Evolutionary conservation across 2,329 filamentous ascomycete genomes (phyloP).

Genomic region (Alternaria incomplexa): DNA sequence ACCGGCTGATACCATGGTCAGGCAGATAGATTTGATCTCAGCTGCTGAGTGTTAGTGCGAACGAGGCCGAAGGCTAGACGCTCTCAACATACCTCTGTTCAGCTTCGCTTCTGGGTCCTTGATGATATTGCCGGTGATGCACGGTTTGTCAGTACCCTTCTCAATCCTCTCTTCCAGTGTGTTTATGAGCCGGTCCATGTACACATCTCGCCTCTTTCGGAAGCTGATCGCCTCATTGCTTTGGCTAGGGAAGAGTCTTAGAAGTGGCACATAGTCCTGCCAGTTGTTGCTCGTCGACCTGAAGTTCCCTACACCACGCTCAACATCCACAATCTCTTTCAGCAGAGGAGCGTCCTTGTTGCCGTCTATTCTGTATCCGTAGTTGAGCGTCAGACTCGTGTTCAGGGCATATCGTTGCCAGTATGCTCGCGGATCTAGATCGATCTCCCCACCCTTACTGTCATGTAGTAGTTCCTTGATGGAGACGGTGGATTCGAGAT

Average conservation of each 20-base stretch:
- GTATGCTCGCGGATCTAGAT: slow-evolving; percentile 75
- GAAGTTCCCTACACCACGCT: slow-evolving; percentile 77
- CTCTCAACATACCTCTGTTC: slow-evolving; percentile 61
- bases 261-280: slow-evolving; percentile 81
- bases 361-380: slow-evolving; percentile 76
- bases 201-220: slow-evolving; percentile 70
- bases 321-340: slow-evolving; percentile 76
- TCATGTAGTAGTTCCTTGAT: slow-evolving; percentile 75
- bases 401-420: slow-evolving; percentile 79
- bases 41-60: slow-evolving; percentile 52
- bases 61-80: too few relatives aligned
- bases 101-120: slow-evolving; percentile 74
- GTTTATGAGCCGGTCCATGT: slow-evolving; percentile 64
- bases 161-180: slow-evolving; percentile 67
- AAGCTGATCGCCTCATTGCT: slow-evolving; percentile 70
- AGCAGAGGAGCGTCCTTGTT: slow-evolving; percentile 71
- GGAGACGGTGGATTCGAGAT: slow-evolving; percentile 74
- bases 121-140: slow-evolving; percentile 72
- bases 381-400: slow-evolving; percentile 78
- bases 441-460: slow-evolving; percentile 64
- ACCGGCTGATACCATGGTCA: slow-evolving; percentile 82
- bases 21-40: slow-evolving; percentile 79
- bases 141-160: slow-evolving; percentile 69
- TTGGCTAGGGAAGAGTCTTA: slow-evolving; percentile 68
- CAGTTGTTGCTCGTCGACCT: slow-evolving; percentile 82